Base-by-base conservation (phyloP, 2,329 filamentous ascomycete genomes). In the Plectosphaerella sp. region DNA sequence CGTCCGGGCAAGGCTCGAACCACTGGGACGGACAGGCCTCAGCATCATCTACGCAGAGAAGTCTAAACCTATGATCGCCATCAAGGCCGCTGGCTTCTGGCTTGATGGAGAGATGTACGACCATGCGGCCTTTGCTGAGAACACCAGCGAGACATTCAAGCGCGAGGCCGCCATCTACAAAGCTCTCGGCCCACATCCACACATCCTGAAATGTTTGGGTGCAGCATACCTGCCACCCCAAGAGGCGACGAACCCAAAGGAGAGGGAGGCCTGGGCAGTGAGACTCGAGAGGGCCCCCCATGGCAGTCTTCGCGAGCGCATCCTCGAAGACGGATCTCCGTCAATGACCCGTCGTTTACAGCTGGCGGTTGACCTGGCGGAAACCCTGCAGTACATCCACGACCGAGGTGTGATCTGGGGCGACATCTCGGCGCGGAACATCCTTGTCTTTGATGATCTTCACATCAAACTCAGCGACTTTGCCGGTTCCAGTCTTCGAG, bases 381-480 rank as follows among this genome's bases (percentile, higher is more conserved):
- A 51, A 12, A 22, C n/a, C 33, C 25, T 51, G 11, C 12, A 24
- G 42, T 16, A 47, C 33, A 6, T 51, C 14, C 49, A 51, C 18
- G n/a, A 14, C 15, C 42, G 20, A 8, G 36, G 49, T 25, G 49
- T 51, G 6, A 28, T 47, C 18, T 51, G 48, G 49, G 41, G 43
- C 12, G 43, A 51, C 18, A 16, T 47, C 7, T 51, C 49, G 5
- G 25, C 49, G 10, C 49, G 49, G 11, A 51, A 47, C 20, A 33
- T 35, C 16, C 49, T 47, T 33, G 45, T 51, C 24, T 51, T 51
- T 18, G 41, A 51, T 10, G 28, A 47, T 39, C 10, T 14, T 5
- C 12, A 22, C n/a, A 25, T 51, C 12, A 51, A 51, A 28, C 42
- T 51, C 7, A 24, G 43, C 33, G 49, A 46, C 42, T 51, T 47